phyloP scores from a whole-genome alignment of 139 green algal genomes.

The Klebsormidium nitens region DNA sequence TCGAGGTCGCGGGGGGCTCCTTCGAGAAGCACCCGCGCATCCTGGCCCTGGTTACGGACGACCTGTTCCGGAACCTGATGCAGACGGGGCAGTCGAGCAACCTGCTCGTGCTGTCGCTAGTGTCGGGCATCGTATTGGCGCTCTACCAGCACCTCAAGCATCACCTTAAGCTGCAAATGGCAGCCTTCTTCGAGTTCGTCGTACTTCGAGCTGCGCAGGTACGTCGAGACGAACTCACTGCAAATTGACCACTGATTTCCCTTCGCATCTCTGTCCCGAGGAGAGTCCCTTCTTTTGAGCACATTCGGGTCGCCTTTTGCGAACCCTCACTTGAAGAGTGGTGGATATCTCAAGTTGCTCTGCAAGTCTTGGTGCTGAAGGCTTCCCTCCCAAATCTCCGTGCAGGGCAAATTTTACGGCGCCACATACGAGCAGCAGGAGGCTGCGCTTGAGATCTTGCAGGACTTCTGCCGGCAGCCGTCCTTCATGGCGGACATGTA shows the following conservation, averaged over 20 bases:
- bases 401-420: constrained; percentile 56
- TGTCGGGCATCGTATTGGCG: constrained; percentile 40
- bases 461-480: constrained; percentile 83
- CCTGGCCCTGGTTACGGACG: constrained; percentile 58
- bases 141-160: constrained; percentile 70
- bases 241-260: too few relatives aligned
- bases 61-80: constrained; percentile 58
- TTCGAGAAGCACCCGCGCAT: constrained; percentile 51
- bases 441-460: constrained; percentile 80
- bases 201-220: constrained; percentile 76
- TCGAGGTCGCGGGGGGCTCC: constrained; percentile 38
- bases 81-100: constrained; percentile 37
- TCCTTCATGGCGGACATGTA: constrained; percentile 80
- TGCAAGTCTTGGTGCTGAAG: too few relatives aligned
- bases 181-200: constrained; percentile 68
- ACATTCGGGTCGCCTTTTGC: too few relatives aligned
- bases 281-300: too few relatives aligned
- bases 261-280: too few relatives aligned
- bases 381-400: too few relatives aligned
- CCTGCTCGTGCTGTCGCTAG: constrained; percentile 46
- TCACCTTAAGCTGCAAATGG: constrained; percentile 74
- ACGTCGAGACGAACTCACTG: too few relatives aligned
- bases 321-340: too few relatives aligned
- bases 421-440: constrained; percentile 45
- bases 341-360: too few relatives aligned